Evolutionary conservation across 345 rosid genomes (phyloP), one percentile per base, ranked within the genome.

Genomic region (Citrus reticulata): DNA sequence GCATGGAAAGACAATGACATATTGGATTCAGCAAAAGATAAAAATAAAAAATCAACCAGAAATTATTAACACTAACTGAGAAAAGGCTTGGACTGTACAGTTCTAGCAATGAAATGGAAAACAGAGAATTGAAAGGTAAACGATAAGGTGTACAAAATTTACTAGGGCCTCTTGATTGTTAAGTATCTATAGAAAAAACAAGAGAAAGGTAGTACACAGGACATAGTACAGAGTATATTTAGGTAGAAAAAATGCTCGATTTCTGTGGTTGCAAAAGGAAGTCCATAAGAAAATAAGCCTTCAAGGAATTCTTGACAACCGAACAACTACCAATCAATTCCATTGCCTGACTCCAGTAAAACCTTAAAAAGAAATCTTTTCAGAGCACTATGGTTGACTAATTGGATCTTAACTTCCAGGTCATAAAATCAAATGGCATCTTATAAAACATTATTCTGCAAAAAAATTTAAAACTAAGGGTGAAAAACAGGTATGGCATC

Each of bases 381-480:
- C 25, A 57, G 34, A 62, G 49, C 49, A 68, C 71, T 32, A 74
- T 76, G 79, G 75, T 58, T 73, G 66, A 63, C 74, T 79, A 78
- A 72, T 76, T 3, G 4, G 37, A 84, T 82, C 61, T 80, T 68
- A 68, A 70, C 66, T 64, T 79, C 51, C 67, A 66, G 67, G 58
- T 82, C 57, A 78, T 35, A 27, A 79, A 71, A 64, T 42, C 81
- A 81, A 58, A 60, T 30, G 63, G 30, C 35, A 7, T 64, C 72
- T 71, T 55, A 62, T 49, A 77, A 60, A 59, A 32, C 74, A 35
- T 57, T 17, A 78, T 78, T 81, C 88, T 81, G 88, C 82, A 85
- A 34, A 34, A 65, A 34, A 17, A n/a, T 19, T 65, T 25, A 11
- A 62, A 62, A 62, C 8, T 7, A 62, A 29, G 29, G 81, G 82